Evolutionary conservation across 2,329 filamentous ascomycete species (phyloP).

Genomic region (Colletotrichum sp.): DNA sequence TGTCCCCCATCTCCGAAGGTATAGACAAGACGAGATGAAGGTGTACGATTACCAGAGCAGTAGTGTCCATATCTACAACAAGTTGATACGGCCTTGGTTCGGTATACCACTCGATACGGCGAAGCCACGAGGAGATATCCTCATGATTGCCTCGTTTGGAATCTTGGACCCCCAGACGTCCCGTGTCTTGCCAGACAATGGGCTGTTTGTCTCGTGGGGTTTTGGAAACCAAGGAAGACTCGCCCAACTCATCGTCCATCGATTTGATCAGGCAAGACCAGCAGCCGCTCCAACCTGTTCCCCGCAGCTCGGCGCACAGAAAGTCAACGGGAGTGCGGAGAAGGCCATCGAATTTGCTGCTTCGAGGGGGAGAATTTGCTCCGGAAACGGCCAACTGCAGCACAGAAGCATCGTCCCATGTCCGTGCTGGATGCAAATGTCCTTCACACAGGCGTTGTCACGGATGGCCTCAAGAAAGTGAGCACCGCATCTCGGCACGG

Average conservation of each 20-base stretch:
- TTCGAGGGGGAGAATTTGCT: constrained; percentile 7
- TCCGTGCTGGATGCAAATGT: neutral
- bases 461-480: neutral
- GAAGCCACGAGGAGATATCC: neutral
- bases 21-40: neutral
- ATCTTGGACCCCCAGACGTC: neutral
- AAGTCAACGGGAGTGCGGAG: constrained; percentile 3
- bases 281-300: neutral
- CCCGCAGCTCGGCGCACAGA: neutral
- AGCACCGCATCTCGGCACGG: neutral
- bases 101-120: neutral
- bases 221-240: neutral
- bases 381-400: neutral
- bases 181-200: neutral
- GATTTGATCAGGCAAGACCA: neutral
- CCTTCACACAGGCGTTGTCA: neutral
- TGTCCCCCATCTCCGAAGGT: neutral
- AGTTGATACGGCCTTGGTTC: neutral
- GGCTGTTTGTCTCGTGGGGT: neutral
- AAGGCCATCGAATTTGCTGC: neutral
- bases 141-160: neutral
- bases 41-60: neutral
- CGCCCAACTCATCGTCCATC: neutral
- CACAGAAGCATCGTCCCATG: neutral
- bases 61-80: neutral